Evolutionary conservation across 139 green algal species (phyloP), one percentile per base, ranked within the genome.

Genomic region (Auxenochlorella pyrenoidosa): DNA sequence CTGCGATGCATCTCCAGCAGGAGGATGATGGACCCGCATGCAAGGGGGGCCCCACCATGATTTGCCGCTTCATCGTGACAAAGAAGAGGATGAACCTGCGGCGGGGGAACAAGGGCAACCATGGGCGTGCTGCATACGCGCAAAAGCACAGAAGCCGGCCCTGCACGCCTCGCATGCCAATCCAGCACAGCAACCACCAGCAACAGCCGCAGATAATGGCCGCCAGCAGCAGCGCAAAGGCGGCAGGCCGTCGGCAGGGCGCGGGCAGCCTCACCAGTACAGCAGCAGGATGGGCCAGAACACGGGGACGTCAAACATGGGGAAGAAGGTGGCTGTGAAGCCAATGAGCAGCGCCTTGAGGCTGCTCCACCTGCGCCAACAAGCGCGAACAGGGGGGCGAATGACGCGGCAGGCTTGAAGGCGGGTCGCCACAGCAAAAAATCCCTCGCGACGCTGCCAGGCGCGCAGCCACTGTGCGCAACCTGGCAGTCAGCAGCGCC

Each of bases 211-310:
- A 4, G 36, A 75, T 22, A 10, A 0, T 34, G 63, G 54, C 36
- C 28, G 21, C n/a, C n/a, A n/a, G 38, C 5, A 38, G n/a, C 70
- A n/a, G 58, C 43, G 34, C 59, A 59, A 2, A 2, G 51, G 51
- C 3, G 21, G 77, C 77, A 65, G 32, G 4, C n/a, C 32, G 6
- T 10, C 6, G 47, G 10, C 47, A 54, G 10, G 8, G 8, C 47
- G 47, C 16, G 22, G n/a, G 40, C 44, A 19, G 43, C 58, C 85
- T 34, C 44, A 89, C 85, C 87, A 99, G 90, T 99, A 99, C 34
- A 99, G 77, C 41, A 99, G 87, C 76, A 99, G 93, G 82, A 99
- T 99, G 51, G 98, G 98, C 98, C 98, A 99, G 90, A 99, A 99
- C 1, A 99, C 98, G 16, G 98, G 98, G n/a, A 99, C 94, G 79